Conservation (phyloP, 768 basidiomycete genomes). For the Psilocybe cyanescens region DNA sequence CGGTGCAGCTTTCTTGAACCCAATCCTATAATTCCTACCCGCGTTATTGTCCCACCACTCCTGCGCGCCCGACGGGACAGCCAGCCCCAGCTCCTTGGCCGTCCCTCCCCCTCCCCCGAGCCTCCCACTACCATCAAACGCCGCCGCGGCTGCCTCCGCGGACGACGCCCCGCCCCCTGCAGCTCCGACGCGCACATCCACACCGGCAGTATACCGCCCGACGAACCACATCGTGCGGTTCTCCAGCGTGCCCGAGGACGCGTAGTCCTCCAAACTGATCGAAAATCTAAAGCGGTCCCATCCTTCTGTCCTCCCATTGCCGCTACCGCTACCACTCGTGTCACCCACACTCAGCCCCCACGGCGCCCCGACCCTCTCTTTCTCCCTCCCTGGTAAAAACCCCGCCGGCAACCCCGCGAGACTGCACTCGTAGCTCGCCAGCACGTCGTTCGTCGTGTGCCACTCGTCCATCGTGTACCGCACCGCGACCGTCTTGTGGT, state of each 20-base stretch:
- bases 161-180: conserved; percentile 2
- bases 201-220: conserved; percentile 46
- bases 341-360: neutral
- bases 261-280: conserved; percentile 76
- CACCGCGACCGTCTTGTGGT: conserved; percentile 83
- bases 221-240: conserved; percentile 64
- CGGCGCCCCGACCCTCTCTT: conserved; percentile 15
- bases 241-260: conserved; percentile 38
- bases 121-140: no score
- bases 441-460: conserved; percentile 90
- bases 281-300: conserved; percentile 68
- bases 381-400: neutral
- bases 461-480: conserved; percentile 94
- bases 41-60: conserved; percentile 97
- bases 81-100: conserved; percentile 23
- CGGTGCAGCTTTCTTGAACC: conserved; percentile 44
- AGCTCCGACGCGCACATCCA: conserved; percentile 5
- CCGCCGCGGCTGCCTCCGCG: neutral
- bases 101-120: neutral
- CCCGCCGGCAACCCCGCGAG: conserved; percentile 38
- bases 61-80: conserved; percentile 33
- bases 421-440: conserved; percentile 50
- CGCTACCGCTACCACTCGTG: neutral
- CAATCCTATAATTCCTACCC: conserved; percentile 76
- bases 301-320: conserved; percentile 13